phyloP scores from a whole-genome alignment of 495 filamentous ascomycete genomes.

The Symbiotaphrina buchneri region DNA sequence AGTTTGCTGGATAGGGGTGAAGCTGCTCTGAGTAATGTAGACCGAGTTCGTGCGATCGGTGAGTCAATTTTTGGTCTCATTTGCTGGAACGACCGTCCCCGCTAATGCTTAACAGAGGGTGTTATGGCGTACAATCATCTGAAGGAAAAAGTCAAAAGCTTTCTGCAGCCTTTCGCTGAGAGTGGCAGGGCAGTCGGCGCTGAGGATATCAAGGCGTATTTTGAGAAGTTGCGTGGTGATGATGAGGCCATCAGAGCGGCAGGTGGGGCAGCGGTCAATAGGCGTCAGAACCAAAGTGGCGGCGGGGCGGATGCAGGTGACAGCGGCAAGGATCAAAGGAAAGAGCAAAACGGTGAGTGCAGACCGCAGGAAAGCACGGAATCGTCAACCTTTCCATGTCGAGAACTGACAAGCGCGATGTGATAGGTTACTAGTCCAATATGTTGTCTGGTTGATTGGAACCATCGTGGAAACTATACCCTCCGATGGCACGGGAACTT shows the following conservation, averaged over 20 bases:
- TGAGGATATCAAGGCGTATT: constrained; percentile 90
- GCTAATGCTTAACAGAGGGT: constrained; percentile 29
- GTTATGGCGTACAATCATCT: constrained; percentile 94
- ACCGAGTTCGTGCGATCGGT: constrained; percentile 66
- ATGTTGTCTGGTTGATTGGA: too few relatives aligned
- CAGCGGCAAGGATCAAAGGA: too few relatives aligned
- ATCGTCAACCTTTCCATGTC: too few relatives aligned
- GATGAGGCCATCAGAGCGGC: constrained; percentile 31
- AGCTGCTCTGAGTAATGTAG: constrained; percentile 68
- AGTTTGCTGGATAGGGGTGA: constrained; percentile 79
- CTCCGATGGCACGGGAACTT: too few relatives aligned
- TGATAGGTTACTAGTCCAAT: too few relatives aligned
- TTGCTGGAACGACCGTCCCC: constrained; percentile 1
- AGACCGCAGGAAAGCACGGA: too few relatives aligned
- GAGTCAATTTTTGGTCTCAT: neutral
- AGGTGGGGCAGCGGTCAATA: constrained; percentile 13
- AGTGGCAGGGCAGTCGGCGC: constrained; percentile 66
- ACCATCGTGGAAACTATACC: too few relatives aligned
- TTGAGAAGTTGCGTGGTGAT: constrained; percentile 82
- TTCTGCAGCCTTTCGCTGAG: constrained; percentile 83
- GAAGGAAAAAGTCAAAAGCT: constrained; percentile 80
- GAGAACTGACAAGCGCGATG: too few relatives aligned
- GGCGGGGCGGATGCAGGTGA: constrained; percentile 17
- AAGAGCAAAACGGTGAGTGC: too few relatives aligned
- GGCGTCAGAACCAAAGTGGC: too few relatives aligned